Percentiles rank a stretch among this genome's conserved stretches.
Conservation (phyloP, 2,329 filamentous ascomycete genomes). For the Curvularia spicifera region DNA sequence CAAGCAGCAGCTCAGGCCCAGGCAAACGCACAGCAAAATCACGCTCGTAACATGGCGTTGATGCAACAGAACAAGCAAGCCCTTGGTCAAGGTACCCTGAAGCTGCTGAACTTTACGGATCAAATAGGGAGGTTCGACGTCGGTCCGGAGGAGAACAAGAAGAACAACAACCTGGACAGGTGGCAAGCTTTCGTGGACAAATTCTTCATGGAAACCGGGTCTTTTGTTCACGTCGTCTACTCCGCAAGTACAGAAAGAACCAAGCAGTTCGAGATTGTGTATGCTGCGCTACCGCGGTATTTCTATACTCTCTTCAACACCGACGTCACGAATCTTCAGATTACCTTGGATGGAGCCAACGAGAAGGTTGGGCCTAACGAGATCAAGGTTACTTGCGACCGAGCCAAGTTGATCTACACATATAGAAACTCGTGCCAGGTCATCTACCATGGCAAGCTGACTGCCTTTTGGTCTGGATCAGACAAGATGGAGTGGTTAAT, state of each 20-base stretch:
- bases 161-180: conserved; percentile 68
- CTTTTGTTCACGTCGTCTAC: conserved; percentile 75
- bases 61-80: conserved; percentile 39
- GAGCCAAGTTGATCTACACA: conserved; percentile 85
- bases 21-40: conserved; percentile 28
- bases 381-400: conserved; percentile 76
- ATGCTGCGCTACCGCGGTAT: conserved; percentile 81
- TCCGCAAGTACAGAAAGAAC: conserved; percentile 62
- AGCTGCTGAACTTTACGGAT: conserved; percentile 63
- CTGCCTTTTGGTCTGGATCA: conserved; percentile 76
- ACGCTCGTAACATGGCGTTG: conserved; percentile 37
- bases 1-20: conserved; percentile 37
- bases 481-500: conserved; percentile 86
- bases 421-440: conserved; percentile 83
- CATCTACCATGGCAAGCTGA: conserved; percentile 76
- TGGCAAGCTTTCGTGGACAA: conserved; percentile 81
- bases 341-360: conserved; percentile 75
- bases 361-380: conserved; percentile 67
- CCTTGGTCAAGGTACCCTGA: conserved; percentile 54
- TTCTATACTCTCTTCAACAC: conserved; percentile 89
- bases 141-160: conserved; percentile 17
- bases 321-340: conserved; percentile 80
- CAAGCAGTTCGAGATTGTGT: conserved; percentile 87
- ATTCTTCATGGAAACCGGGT: conserved; percentile 80
- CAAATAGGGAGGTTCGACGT: conserved; percentile 61